phyloP scores from a whole-genome alignment of 1,139 yeast genomes.

The Casaregolazyma lundiana region DNA sequence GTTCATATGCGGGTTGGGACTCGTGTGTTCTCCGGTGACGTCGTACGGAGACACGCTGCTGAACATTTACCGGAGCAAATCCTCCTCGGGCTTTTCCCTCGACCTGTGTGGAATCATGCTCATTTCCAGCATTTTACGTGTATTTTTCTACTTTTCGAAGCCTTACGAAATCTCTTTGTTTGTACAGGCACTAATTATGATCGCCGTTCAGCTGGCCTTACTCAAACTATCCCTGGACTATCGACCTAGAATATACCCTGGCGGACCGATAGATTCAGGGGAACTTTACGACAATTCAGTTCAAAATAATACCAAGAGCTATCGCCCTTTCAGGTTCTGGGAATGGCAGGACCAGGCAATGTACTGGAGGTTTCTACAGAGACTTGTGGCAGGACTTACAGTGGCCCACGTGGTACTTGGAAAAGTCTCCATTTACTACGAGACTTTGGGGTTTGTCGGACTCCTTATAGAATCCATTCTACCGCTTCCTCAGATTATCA shows the following conservation, averaged over 20 bases:
- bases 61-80: conserved; percentile 56
- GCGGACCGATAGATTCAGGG: conserved; percentile 17
- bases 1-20: conserved; percentile 21
- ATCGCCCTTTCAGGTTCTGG: conserved; percentile 71
- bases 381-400: conserved; percentile 43
- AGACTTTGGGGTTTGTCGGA: conserved; percentile 66
- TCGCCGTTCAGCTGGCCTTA: conserved; percentile 62
- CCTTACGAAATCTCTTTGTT: conserved; percentile 76
- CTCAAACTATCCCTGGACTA: conserved; percentile 59
- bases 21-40: conserved; percentile 63
- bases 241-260: conserved; percentile 38
- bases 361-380: conserved; percentile 63
- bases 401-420: conserved; percentile 46
- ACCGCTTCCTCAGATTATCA: conserved; percentile 82
- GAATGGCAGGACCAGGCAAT: conserved; percentile 65
- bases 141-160: conserved; percentile 68
- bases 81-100: conserved; percentile 75
- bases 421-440: conserved; percentile 42
- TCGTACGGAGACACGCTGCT: conserved; percentile 82
- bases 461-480: conserved; percentile 73
- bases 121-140: conserved; percentile 66
- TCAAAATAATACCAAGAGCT: neutral
- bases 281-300: neutral
- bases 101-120: conserved; percentile 92
- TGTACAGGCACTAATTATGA: conserved; percentile 74